Evolutionary conservation across 768 basidiomycete species (phyloP).

Genomic region (Butyriboletus loyo): DNA sequence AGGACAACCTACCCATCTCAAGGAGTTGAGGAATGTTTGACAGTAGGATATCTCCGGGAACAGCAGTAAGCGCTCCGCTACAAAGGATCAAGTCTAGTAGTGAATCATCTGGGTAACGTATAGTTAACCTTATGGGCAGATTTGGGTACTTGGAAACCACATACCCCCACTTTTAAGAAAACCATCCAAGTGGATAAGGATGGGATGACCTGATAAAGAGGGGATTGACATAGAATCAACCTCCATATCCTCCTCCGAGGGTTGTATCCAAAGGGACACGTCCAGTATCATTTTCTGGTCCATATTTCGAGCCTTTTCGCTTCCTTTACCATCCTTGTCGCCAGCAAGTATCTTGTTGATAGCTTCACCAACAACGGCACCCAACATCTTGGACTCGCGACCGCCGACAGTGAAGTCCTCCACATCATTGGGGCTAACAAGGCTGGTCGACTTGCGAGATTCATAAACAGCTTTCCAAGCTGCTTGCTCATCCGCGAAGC

Average conservation of each 20-base stretch:
- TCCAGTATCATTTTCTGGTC: slow-evolving; percentile 20
- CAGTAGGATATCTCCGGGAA: slow-evolving; percentile 29
- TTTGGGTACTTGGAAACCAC: slow-evolving; percentile 7
- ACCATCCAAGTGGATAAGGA: slow-evolving; percentile 32
- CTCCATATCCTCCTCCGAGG: slow-evolving; percentile 20
- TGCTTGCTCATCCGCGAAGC: slow-evolving; percentile 38
- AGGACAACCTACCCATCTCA: slow-evolving; percentile 35
- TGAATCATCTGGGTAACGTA: slow-evolving; percentile 34
- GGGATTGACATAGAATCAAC: slow-evolving; percentile 12
- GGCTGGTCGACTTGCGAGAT: slow-evolving; percentile 16
- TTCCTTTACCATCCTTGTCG: slow-evolving; percentile 35
- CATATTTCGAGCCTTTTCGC: slow-evolving; percentile 24
- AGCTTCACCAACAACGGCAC: slow-evolving; percentile 36
- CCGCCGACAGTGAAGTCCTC: slow-evolving; percentile 38
- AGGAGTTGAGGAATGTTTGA: slow-evolving; percentile 41
- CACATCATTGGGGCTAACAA: slow-evolving; percentile 9
- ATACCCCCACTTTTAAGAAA: slow-evolving; percentile 34
- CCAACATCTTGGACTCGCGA: slow-evolving; percentile 28
- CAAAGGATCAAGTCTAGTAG: slow-evolving; percentile 41
- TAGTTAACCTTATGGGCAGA: not conserved
- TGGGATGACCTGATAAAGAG: slow-evolving; percentile 20
- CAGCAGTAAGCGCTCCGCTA: slow-evolving; percentile 37
- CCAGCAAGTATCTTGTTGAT: slow-evolving; percentile 44
- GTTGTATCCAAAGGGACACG: slow-evolving; percentile 32
- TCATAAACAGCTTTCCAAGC: slow-evolving; percentile 38